Conservation (phyloP, 2,329 filamentous ascomycete genomes). For the Penicillium fuscoglaucum region DNA sequence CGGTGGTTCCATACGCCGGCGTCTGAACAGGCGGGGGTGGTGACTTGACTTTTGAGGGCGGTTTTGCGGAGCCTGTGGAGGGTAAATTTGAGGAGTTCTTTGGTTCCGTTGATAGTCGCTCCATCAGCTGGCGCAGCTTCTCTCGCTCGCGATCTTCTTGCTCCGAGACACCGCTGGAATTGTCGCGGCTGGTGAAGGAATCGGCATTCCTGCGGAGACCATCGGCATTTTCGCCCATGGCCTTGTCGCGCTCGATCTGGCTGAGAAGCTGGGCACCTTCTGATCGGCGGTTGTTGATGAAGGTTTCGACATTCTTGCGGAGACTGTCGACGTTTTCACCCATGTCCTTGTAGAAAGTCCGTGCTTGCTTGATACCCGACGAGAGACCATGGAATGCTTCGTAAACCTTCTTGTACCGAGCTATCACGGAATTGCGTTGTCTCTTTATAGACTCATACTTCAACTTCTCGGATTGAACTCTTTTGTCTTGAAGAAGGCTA, state of each 20-base stretch:
- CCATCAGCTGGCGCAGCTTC: conserved; percentile 85
- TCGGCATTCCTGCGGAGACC: conserved; percentile 95
- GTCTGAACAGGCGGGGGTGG: conserved; percentile 37
- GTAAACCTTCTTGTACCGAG: conserved; percentile 85
- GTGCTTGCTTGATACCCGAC: conserved; percentile 81
- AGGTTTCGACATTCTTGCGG: conserved; percentile 93
- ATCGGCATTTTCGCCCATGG: conserved; percentile 88
- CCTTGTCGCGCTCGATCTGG: conserved; percentile 80
- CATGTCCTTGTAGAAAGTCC: conserved; percentile 95
- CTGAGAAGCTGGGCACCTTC: conserved; percentile 88
- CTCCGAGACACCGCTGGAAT: conserved; percentile 53
- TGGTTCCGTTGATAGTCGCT: conserved; percentile 83
- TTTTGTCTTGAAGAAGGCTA: conserved; percentile 85
- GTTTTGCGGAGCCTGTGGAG: conserved; percentile 45
- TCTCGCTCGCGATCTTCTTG: conserved; percentile 82
- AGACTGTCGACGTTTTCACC: conserved; percentile 88
- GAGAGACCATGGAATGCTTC: conserved; percentile 89
- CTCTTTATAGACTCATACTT: conserved; percentile 89
- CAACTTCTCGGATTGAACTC: conserved; percentile 88
- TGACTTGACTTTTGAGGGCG: conserved; percentile 47
- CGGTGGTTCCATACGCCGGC: conserved; percentile 33
- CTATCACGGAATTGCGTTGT: conserved; percentile 76
- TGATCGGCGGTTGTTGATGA: conserved; percentile 88
- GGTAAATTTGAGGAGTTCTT: conserved; percentile 33
- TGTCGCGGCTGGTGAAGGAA: conserved; percentile 79